These are phyloP conservation scores for Gloeophyllum trabeum DNA, from an alignment of 768 basidiomycete genomes.

Conservation along the genomic window DNA sequence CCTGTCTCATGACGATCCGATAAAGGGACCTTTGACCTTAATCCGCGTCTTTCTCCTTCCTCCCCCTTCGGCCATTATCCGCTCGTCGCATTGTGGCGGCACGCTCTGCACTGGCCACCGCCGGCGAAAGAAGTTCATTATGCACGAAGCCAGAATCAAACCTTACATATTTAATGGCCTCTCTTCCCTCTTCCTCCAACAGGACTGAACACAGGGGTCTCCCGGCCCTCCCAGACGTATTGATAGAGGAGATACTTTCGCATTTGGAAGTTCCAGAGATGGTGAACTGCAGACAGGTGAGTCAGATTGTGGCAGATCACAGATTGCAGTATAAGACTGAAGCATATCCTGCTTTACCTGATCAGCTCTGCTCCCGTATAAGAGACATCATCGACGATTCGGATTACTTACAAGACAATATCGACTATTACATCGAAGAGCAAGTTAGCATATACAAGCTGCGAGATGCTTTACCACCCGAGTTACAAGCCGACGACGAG, in stretches of 20 bases:
- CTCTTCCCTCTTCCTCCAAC: not conserved
- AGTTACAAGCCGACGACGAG: not conserved
- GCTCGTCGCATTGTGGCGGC: too few relatives aligned
- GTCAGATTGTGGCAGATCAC: not conserved
- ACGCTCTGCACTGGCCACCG: too few relatives aligned
- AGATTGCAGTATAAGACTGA: not conserved
- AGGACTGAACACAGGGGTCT: not conserved
- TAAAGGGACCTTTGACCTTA: not conserved
- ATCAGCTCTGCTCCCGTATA: not conserved
- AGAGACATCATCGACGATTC: not conserved
- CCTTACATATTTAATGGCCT: too few relatives aligned
- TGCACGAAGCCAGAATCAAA: too few relatives aligned
- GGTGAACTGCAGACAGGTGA: not conserved
- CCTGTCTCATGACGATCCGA: not conserved
- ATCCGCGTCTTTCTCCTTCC: too few relatives aligned
- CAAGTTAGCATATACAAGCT: not conserved
- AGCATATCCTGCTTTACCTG: not conserved
- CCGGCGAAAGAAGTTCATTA: too few relatives aligned
- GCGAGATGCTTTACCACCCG: not conserved
- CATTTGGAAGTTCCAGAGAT: not conserved
- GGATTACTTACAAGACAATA: not conserved
- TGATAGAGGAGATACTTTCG: not conserved
- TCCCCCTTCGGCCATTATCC: too few relatives aligned
- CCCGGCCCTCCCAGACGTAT: not conserved
- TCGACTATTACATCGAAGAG: not conserved